Base-by-base conservation (phyloP, 2,329 filamentous ascomycete species). In the Canariomyces notabilis region DNA sequence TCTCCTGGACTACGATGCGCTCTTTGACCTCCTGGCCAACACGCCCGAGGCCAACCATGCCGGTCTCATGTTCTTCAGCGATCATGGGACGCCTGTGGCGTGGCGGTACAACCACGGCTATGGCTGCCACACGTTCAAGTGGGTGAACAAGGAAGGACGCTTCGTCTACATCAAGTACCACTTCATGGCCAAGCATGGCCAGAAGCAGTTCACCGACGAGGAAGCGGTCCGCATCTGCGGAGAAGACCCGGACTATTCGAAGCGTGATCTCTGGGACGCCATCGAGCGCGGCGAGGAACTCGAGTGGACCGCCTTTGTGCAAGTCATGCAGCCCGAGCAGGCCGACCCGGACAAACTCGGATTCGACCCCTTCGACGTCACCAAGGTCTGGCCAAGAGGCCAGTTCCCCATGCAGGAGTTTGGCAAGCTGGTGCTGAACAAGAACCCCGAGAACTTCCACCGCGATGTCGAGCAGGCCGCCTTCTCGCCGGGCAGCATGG, bases 51-150 rank as follows among this genome's bases (percentile, higher is more conserved):
- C 83, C 0, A 87, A 83, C 0, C 84, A 89, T 61, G 77, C 83
- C 0, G 87, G 83, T 0, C 84, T 89, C 61, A 88, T 88, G 82
- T 85, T 78, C 56, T 79, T 86, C 72, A 84, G 78, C 6, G 86
- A 89, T 59, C 76, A 84, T 22, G 72, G 74, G 0, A 87, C 87
- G 43, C 85, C 85, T 1, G 76, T 83, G 3, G 86, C 82, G 0
- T 89, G 76, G 66, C 80, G 86, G 18, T 89, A 88, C 83, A 89
- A 90, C 83, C 84, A 91, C 55, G 87, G 87, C 0, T 91, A 89
- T 45, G 85, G 86, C 44, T 86, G 90, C 54, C 89, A 91, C 64
- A 89, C 87, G 0, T 91, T 74, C 58, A 85, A 78, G 0, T 72
- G 89, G 2, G 70, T 73, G 44, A 88, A 88, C 49, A 75, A 72